phyloP scores from a whole-genome alignment of 2,329 filamentous ascomycete genomes.

The Keithomyces neogunnii region DNA sequence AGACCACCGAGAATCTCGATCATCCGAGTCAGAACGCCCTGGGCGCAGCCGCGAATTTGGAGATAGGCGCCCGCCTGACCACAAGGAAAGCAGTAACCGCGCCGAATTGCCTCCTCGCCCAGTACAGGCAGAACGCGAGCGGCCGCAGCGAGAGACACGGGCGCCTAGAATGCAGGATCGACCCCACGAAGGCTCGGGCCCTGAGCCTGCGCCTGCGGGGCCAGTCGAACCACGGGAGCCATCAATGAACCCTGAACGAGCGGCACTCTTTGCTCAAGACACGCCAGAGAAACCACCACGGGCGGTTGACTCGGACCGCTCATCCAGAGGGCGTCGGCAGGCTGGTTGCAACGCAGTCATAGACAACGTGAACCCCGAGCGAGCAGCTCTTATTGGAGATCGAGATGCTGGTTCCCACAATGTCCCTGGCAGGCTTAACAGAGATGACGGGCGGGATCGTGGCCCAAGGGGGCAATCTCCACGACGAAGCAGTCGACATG shows the following conservation, averaged over 20 bases:
- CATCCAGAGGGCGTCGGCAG: conserved; percentile 18
- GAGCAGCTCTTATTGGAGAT: conserved; percentile 37
- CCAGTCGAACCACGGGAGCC: conserved; percentile 29
- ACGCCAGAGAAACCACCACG: conserved; percentile 16
- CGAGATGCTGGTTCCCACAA: conserved; percentile 19
- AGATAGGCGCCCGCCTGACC: conserved; percentile 35
- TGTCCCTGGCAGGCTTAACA: conserved; percentile 24
- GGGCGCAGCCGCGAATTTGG: conserved; percentile 33
- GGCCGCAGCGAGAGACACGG: conserved; percentile 22
- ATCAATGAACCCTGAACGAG: conserved; percentile 47
- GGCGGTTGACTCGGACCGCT: conserved; percentile 21
- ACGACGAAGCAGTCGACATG: conserved; percentile 27
- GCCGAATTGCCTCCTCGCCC: conserved; percentile 26
- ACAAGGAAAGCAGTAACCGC: conserved; percentile 15
- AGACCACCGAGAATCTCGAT: conserved; percentile 26
- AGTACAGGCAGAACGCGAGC: conserved; percentile 34
- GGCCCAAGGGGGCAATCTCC: conserved; percentile 38
- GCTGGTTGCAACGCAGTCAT: conserved; percentile 17
- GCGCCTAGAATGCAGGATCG: conserved; percentile 18
- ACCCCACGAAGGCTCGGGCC: conserved; percentile 19
- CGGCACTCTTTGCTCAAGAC: conserved; percentile 37
- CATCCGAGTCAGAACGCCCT: conserved; percentile 31
- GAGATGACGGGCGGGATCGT: conserved; percentile 38
- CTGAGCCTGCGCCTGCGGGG: conserved; percentile 18
- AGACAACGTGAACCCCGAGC: conserved; percentile 38